These are phyloP conservation scores for Pseudohalonectria lignicola DNA, from an alignment of 2,329 filamentous ascomycete genomes.

Conservation along the genomic window DNA sequence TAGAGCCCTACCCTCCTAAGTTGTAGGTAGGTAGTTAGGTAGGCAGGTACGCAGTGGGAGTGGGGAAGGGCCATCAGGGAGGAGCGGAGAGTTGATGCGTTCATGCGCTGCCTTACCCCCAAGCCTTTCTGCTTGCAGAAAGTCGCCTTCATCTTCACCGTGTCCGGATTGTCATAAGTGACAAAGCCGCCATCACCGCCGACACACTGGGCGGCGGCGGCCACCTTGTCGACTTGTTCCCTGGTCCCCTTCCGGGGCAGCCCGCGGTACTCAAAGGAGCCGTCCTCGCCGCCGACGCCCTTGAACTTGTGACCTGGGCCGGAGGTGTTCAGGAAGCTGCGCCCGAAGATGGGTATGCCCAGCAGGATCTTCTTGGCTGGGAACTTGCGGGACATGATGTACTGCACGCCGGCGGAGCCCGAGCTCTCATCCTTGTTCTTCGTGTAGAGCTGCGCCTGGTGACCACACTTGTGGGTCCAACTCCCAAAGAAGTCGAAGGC, in stretches of 20 bases:
- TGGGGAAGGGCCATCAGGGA: too few relatives aligned
- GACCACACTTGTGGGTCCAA: constrained; percentile 57
- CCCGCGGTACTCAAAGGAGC: constrained; percentile 63
- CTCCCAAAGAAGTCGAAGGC: constrained; percentile 69
- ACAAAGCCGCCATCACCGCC: constrained; percentile 69
- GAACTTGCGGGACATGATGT: constrained; percentile 55
- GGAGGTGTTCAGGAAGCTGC: constrained; percentile 57
- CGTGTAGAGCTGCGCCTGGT: constrained; percentile 66
- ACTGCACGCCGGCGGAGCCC: constrained; percentile 54
- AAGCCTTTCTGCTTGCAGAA: constrained; percentile 63
- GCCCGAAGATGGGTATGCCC: constrained; percentile 65
- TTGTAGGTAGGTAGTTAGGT: constrained; percentile 1
- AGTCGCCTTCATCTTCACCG: constrained; percentile 62
- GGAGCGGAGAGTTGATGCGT: neutral
- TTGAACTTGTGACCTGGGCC: constrained; percentile 53
- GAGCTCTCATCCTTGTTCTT: constrained; percentile 50
- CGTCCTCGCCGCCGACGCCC: constrained; percentile 48
- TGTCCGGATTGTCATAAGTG: constrained; percentile 68
- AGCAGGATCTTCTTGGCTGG: constrained; percentile 61
- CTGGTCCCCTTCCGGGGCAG: constrained; percentile 51
- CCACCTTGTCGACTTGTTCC: constrained; percentile 56
- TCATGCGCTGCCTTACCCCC: constrained; percentile 34
- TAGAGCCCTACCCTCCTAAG: neutral
- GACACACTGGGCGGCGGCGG: constrained; percentile 60
- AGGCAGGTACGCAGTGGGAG: too few relatives aligned